Evolutionary conservation across 139 green algal species (phyloP).

Genomic region (Chara braunii): DNA sequence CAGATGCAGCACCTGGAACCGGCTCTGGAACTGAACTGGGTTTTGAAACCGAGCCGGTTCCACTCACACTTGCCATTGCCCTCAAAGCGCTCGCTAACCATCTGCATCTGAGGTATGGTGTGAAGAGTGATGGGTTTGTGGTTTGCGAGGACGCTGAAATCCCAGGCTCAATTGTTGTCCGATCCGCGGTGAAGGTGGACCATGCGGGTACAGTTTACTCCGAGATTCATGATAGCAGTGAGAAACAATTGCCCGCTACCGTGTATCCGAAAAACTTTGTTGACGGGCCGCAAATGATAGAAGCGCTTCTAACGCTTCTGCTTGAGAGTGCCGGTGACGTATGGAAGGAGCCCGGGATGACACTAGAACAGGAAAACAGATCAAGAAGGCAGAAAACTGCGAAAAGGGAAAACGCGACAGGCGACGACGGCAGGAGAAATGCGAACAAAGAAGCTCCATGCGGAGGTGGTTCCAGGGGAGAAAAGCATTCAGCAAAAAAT

Average conservation of each 20-base stretch:
- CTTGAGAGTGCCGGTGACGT: too few species aligned
- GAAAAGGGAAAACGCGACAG: too few species aligned
- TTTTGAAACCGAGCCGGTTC: conserved; percentile 2
- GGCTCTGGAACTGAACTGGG: neutral
- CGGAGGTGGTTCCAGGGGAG: too few species aligned
- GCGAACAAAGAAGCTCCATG: too few species aligned
- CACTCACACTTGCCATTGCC: conserved; percentile 9
- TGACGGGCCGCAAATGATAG: conserved; percentile 30
- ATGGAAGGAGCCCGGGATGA: too few species aligned
- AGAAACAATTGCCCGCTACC: neutral
- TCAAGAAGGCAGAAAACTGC: too few species aligned
- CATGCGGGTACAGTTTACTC: conserved; percentile 34
- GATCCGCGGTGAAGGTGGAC: conserved; percentile 13
- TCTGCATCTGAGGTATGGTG: conserved; percentile 29
- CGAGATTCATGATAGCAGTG: neutral
- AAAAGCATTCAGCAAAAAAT: too few species aligned
- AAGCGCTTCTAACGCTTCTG: conserved; percentile 28
- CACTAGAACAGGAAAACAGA: too few species aligned
- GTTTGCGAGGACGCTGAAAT: conserved; percentile 24
- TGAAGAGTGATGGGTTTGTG: conserved; percentile 34
- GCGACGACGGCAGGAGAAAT: too few species aligned
- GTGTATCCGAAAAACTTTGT: conserved; percentile 21
- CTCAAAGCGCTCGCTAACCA: conserved; percentile 4
- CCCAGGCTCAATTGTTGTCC: conserved; percentile 25
- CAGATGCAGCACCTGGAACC: neutral